These are phyloP conservation scores for Gossypium arboreum DNA, from an alignment of 345 rosid species.

Conservation along the genomic window DNA sequence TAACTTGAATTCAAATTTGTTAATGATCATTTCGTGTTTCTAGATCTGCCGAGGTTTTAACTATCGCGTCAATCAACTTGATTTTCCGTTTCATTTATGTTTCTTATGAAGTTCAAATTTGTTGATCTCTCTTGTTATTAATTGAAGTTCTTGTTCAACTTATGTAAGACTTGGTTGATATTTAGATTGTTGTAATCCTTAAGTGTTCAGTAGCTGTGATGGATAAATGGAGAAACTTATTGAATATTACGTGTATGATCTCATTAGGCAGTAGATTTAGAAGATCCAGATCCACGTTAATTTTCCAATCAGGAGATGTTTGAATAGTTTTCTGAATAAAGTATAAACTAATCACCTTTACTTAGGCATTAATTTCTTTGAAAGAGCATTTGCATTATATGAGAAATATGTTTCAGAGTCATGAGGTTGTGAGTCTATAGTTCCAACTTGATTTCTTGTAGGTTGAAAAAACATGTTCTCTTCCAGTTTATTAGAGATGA, in stretches of 20 bases:
- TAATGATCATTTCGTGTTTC: not conserved
- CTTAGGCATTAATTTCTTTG: not conserved
- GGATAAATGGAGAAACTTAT: not conserved
- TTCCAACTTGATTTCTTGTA: not conserved
- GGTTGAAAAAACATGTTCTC: not conserved
- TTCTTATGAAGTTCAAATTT: conserved; percentile 1
- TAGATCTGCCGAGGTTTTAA: conserved; percentile 5
- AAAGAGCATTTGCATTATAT: not conserved
- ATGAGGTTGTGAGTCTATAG: not conserved
- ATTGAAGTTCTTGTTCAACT: not conserved
- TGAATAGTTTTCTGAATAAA: not conserved
- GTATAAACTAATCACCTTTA: not conserved
- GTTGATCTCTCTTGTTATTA: not conserved
- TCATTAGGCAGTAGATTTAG: not conserved
- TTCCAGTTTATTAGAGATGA: not conserved
- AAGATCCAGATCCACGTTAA: conserved; percentile 1
- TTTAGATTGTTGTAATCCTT: not conserved
- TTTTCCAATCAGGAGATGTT: not conserved
- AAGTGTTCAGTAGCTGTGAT: not conserved
- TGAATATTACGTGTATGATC: not conserved
- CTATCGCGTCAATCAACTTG: not conserved
- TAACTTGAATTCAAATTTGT: not conserved
- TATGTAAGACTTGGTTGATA: not conserved
- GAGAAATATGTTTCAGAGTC: not conserved
- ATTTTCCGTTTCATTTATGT: not conserved